These are phyloP conservation scores for Mycena galopus DNA, from an alignment of 768 basidiomycete genomes.

Conservation along the genomic window DNA sequence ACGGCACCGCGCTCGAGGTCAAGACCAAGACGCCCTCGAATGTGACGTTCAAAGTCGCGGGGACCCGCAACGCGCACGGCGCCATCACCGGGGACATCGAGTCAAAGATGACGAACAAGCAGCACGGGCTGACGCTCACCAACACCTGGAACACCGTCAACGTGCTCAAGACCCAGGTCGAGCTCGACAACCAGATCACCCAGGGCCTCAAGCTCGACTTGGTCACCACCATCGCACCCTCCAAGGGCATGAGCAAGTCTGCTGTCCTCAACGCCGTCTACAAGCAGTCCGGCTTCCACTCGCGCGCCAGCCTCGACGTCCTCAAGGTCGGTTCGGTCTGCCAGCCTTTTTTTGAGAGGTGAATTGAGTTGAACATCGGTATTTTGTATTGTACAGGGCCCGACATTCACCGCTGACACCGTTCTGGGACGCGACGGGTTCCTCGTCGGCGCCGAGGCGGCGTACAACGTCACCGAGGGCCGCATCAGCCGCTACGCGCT, in stretches of 20 bases:
- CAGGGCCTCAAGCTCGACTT: constrained; percentile 98
- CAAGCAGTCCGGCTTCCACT: constrained; percentile 97
- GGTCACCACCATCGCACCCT: constrained; percentile 84
- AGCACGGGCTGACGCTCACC: constrained; percentile 94
- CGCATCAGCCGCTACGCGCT: constrained; percentile 92
- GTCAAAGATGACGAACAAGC: constrained; percentile 92
- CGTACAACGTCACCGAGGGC: constrained; percentile 97
- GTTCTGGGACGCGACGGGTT: constrained; percentile 97
- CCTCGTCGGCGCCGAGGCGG: constrained; percentile 95
- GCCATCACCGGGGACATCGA: constrained; percentile 92
- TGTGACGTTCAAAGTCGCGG: constrained; percentile 94
- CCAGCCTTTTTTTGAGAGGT: constrained; percentile 11
- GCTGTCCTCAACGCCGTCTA: constrained; percentile 88
- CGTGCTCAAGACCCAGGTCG: constrained; percentile 89
- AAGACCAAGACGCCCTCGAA: constrained; percentile 91
- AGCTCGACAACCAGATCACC: constrained; percentile 97
- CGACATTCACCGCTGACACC: constrained; percentile 96
- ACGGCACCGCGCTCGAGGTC: constrained; percentile 79
- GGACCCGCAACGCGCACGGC: constrained; percentile 82
- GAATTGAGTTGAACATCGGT: neutral
- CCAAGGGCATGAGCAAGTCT: constrained; percentile 79
- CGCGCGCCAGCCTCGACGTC: constrained; percentile 89
- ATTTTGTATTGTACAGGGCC: constrained; percentile 71
- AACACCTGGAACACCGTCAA: constrained; percentile 97
- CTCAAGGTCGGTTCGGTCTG: constrained; percentile 79